Conservation (phyloP, 805 yeast genomes). For the Metschnikowia lunata region DNA sequence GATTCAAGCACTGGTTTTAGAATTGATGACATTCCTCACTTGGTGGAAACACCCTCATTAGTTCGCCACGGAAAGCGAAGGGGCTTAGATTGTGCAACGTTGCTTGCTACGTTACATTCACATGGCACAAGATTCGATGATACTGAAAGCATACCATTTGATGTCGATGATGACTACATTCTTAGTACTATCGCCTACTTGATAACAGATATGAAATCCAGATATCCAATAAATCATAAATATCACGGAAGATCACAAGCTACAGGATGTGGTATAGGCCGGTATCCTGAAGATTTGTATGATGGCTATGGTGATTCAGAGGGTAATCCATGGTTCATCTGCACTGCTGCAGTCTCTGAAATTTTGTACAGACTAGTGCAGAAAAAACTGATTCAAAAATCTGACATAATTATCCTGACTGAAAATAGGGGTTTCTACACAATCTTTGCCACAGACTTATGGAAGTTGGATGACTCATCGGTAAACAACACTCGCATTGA, state of each 20-base stretch:
- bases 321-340: slow-evolving; percentile 93
- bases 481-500: slow-evolving; percentile 21
- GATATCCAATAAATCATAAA: slow-evolving; percentile 73
- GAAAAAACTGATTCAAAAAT: slow-evolving; percentile 34
- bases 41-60: slow-evolving; percentile 64
- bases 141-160: slow-evolving; percentile 51
- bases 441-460: slow-evolving; percentile 25
- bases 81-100: slow-evolving; percentile 77
- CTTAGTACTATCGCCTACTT: slow-evolving; percentile 61
- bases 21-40: slow-evolving; percentile 39
- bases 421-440: slow-evolving; percentile 27
- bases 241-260: slow-evolving; percentile 29
- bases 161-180: slow-evolving; percentile 52
- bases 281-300: slow-evolving; percentile 91
- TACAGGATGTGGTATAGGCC: slow-evolving; percentile 69
- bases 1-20: slow-evolving; percentile 38
- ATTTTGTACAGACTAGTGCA: slow-evolving; percentile 51
- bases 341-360: slow-evolving; percentile 68
- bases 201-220: slow-evolving; percentile 60
- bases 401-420: slow-evolving; percentile 42
- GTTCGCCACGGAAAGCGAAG: slow-evolving; percentile 42
- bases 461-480: slow-evolving; percentile 1
- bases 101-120: slow-evolving; percentile 50
- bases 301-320: slow-evolving; percentile 67
- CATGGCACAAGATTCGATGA: slow-evolving; percentile 35